A percentile compares a stretch with the other conserved stretches of the same genome.
These are phyloP conservation scores for Aspergillus phoenicis DNA, from an alignment of 2,329 filamentous ascomycete species.

Conservation along the genomic window DNA sequence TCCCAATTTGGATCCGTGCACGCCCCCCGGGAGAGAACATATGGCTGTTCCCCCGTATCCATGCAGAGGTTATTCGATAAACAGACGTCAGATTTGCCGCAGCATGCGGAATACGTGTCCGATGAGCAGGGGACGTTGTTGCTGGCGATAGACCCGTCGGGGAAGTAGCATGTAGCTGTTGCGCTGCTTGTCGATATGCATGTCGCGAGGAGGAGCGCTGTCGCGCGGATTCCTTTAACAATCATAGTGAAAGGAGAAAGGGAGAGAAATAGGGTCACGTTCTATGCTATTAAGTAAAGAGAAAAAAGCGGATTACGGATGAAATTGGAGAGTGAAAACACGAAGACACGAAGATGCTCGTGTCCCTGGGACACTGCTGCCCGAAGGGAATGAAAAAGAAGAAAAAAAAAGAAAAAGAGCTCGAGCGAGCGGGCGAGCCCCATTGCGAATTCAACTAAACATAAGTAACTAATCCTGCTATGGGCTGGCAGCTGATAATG, in stretches of 20 bases:
- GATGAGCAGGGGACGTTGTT: constrained; percentile 30
- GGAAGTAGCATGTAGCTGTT: constrained; percentile 31
- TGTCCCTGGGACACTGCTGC: too few species aligned
- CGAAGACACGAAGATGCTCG: too few species aligned
- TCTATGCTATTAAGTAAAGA: too few species aligned
- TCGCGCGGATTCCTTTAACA: background rate
- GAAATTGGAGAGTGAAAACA: too few species aligned
- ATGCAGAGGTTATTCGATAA: constrained; percentile 33
- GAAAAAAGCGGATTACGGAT: too few species aligned
- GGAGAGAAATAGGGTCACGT: background rate
- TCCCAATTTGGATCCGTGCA: constrained; percentile 36
- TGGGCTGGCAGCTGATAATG: too few species aligned
- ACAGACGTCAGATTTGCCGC: constrained; percentile 28
- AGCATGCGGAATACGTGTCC: constrained; percentile 30
- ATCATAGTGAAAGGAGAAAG: background rate
- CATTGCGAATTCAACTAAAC: too few species aligned
- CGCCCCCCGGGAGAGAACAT: constrained; percentile 28
- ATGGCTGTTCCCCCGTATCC: constrained; percentile 27
- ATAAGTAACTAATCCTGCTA: too few species aligned
- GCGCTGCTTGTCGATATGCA: background rate
- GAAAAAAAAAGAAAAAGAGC: too few species aligned
- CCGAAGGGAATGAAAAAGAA: too few species aligned
- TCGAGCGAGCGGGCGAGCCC: too few species aligned
- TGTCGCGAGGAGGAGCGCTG: background rate
- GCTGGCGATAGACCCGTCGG: constrained; percentile 22